Evolutionary conservation across 495 filamentous ascomycete species (phyloP).

Genomic region (Penicillium lividum): DNA sequence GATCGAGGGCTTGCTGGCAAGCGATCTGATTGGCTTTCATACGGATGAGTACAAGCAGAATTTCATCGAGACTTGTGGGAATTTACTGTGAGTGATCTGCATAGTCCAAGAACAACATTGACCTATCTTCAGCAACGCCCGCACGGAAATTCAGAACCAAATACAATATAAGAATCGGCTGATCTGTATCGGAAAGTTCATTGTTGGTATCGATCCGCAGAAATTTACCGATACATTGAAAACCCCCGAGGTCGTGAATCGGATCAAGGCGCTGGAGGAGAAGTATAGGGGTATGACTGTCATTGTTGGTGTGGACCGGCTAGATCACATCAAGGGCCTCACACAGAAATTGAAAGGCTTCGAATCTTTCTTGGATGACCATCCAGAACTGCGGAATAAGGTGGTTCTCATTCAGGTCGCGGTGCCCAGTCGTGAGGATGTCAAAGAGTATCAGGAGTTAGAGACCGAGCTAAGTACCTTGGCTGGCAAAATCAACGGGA

Average conservation of each 20-base stretch:
- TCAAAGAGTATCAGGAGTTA: slow-evolving; percentile 94
- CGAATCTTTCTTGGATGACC: slow-evolving; percentile 85
- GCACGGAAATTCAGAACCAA: slow-evolving; percentile 55
- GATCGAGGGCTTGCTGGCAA: slow-evolving; percentile 74
- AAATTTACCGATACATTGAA: slow-evolving; percentile 79
- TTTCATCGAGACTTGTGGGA: slow-evolving; percentile 81
- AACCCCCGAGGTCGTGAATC: slow-evolving; percentile 71
- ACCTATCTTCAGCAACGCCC: slow-evolving; percentile 17
- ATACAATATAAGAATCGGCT: slow-evolving; percentile 75
- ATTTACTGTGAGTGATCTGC: slow-evolving; percentile 64
- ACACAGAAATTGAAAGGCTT: slow-evolving; percentile 91
- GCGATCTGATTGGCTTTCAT: slow-evolving; percentile 91
- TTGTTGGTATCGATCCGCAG: slow-evolving; percentile 90
- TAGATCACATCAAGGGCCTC: slow-evolving; percentile 97
- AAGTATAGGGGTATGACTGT: slow-evolving; percentile 86
- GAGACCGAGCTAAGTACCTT: slow-evolving; percentile 87
- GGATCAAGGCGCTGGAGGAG: slow-evolving; percentile 73
- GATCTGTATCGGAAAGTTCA: slow-evolving; percentile 78
- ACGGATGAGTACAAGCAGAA: slow-evolving; percentile 93
- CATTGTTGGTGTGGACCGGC: slow-evolving; percentile 88
- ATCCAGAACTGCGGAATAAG: slow-evolving; percentile 89
- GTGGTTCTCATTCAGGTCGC: slow-evolving; percentile 93
- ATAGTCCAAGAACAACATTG: neutral
- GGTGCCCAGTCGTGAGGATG: slow-evolving; percentile 86
- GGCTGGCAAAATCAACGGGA: slow-evolving; percentile 89